Evolutionary conservation across 1,284 basidiomycete species (phyloP), one percentile per base, ranked within the genome.

Genomic region (Takashimella koratensis): DNA sequence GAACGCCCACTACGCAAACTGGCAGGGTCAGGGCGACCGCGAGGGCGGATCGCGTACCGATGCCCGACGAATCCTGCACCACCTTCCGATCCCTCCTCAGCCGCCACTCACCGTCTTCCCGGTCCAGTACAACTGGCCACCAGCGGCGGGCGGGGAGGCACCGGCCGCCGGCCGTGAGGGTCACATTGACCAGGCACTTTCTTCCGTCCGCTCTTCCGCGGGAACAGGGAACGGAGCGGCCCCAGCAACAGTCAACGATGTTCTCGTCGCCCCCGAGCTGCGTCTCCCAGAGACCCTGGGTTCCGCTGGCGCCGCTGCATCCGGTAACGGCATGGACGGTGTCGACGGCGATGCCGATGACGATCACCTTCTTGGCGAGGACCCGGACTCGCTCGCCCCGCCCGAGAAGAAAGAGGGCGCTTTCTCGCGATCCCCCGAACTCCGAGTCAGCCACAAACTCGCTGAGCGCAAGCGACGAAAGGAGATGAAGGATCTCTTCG

Each of bases 401-500:
- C 42, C 42, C 20, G 12, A 12, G 12, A 63, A 59, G 47, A 71
- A 68, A 49, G 82, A 85, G 20, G 88, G 89, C 12, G 90, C 91
- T 4, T 97, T 96, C 75, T 93, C 92, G 51, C 86, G 93, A 56
- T 92, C 89, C 0, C 93, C 93, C 3, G 93, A 97, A 73, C 80
- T 97, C 43, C 84, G 92, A 50, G 84, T 96, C 43, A 92, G 88
- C 12, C 93, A 97, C 77, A 96, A 96, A 71, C 82, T 96, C 20
- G 93, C 93, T 2, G 93, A 97, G 77, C 80, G 93, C 57, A 96
- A 97, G 76, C 80, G 93, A 62, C 82, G 93, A 71, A 95, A 93
- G 78, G 93, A 97, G 76, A 97, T 97, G 93, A 94, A 94, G 70
- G 92, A 96, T 57, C 75, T 97, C 46, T 97, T 96, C 69, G 93